Conservation (phyloP, 805 yeast genomes). For the Huiozyma naganishii region DNA sequence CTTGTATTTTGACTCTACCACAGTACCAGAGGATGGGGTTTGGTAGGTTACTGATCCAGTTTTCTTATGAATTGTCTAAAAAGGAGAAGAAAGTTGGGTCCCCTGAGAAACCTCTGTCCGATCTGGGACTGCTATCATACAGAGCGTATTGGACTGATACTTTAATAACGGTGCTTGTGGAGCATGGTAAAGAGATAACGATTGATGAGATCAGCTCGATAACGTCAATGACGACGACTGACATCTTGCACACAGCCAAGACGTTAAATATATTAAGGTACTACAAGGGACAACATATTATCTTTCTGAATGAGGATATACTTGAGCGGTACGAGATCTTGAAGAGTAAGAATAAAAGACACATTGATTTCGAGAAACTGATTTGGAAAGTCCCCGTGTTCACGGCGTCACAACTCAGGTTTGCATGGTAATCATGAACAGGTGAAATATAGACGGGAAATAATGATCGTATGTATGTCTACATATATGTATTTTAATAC, state of each 20-base stretch:
- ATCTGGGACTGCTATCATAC: slow-evolving; percentile 84
- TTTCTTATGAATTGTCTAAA: slow-evolving; percentile 82
- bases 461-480: not conserved
- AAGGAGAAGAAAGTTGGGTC: slow-evolving; percentile 88
- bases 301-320: slow-evolving; percentile 75
- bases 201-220: slow-evolving; percentile 82
- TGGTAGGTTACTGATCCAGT: slow-evolving; percentile 85
- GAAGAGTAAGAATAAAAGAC: slow-evolving; percentile 62
- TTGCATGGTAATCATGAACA: slow-evolving; percentile 61
- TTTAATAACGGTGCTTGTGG: slow-evolving; percentile 61
- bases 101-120: slow-evolving; percentile 95
- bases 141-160: slow-evolving; percentile 96
- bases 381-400: slow-evolving; percentile 91
- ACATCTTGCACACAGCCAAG: slow-evolving; percentile 85
- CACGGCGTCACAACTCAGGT: slow-evolving; percentile 90
- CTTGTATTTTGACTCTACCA: slow-evolving; percentile 92
- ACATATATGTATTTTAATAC: not conserved
- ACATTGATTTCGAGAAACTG: slow-evolving; percentile 59
- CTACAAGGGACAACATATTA: slow-evolving; percentile 90
- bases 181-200: slow-evolving; percentile 53
- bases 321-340: slow-evolving; percentile 62
- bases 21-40: slow-evolving; percentile 94
- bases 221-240: slow-evolving; percentile 94
- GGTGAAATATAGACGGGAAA: not conserved
- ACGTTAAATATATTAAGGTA: slow-evolving; percentile 83